phyloP scores from a whole-genome alignment of 306 rosid species.

The Oxytropis ochrocephala region DNA sequence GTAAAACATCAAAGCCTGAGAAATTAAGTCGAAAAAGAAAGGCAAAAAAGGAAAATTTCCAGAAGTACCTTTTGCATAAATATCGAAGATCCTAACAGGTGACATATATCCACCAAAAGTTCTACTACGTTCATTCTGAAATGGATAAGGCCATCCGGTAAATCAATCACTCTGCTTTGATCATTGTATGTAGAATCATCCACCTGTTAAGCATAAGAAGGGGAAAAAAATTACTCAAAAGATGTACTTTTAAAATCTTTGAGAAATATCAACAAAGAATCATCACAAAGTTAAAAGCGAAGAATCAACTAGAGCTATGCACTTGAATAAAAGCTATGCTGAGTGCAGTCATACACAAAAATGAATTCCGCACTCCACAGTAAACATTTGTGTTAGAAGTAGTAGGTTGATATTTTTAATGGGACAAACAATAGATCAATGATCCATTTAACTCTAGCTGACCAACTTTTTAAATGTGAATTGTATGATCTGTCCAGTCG shows the following conservation, averaged over 20 bases:
- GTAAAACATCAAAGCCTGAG: constrained; percentile 1
- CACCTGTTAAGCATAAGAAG: constrained; percentile 49
- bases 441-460: background rate
- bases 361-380: background rate
- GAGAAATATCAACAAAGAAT: constrained; percentile 6
- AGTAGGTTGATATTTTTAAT: constrained; percentile 4
- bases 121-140: constrained; percentile 84
- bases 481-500: background rate
- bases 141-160: constrained; percentile 84
- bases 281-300: background rate
- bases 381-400: background rate
- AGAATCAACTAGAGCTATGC: background rate
- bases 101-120: constrained; percentile 91
- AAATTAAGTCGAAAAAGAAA: background rate
- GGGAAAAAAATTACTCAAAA: constrained; percentile 1
- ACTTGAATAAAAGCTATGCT: background rate
- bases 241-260: background rate
- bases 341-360: background rate
- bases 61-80: constrained; percentile 71
- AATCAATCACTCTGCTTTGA: constrained; percentile 65
- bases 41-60: background rate
- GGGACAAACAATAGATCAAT: constrained; percentile 17
- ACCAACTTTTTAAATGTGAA: background rate
- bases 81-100: constrained; percentile 65
- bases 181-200: constrained; percentile 59